phyloP scores from a whole-genome alignment of 208 protist species.

The Trypanosoma scelopori region DNA sequence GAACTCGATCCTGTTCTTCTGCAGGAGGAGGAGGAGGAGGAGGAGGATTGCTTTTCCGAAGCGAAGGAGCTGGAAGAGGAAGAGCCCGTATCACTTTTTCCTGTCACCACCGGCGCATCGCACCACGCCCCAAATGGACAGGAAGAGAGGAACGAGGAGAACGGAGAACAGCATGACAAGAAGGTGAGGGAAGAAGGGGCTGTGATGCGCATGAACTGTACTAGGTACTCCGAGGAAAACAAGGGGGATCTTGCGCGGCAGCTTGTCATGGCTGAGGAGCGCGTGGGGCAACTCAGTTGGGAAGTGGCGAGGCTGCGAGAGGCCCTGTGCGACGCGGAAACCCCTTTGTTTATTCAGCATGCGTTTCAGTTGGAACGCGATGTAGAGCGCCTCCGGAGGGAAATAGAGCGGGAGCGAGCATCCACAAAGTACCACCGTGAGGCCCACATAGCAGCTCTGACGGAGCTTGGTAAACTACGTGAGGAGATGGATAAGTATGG shows the following conservation, averaged over 20 bases:
- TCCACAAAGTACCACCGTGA: slow-evolving; percentile 18
- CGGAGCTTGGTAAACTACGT: slow-evolving; percentile 11
- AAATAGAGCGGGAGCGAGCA: slow-evolving; percentile 9
- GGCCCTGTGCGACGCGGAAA: background rate
- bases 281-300: background rate
- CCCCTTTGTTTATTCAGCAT: slow-evolving; percentile 19
- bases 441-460: slow-evolving; percentile 12
- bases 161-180: background rate
- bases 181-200: background rate
- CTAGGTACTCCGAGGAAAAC: background rate
- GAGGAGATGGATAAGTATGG: slow-evolving; percentile 12
- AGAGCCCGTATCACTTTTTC: background rate
- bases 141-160: background rate
- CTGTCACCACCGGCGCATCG: background rate
- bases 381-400: slow-evolving; percentile 1
- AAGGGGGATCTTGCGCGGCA: background rate
- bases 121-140: background rate
- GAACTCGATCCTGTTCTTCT: no score
- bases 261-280: slow-evolving; percentile 18
- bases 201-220: background rate
- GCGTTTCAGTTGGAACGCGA: slow-evolving; percentile 9
- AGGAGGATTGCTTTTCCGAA: background rate
- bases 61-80: background rate
- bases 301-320: slow-evolving; percentile 14
- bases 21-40: background rate